phyloP scores from a whole-genome alignment of 2,329 filamentous ascomycete genomes.

The Nemania diffusa region DNA sequence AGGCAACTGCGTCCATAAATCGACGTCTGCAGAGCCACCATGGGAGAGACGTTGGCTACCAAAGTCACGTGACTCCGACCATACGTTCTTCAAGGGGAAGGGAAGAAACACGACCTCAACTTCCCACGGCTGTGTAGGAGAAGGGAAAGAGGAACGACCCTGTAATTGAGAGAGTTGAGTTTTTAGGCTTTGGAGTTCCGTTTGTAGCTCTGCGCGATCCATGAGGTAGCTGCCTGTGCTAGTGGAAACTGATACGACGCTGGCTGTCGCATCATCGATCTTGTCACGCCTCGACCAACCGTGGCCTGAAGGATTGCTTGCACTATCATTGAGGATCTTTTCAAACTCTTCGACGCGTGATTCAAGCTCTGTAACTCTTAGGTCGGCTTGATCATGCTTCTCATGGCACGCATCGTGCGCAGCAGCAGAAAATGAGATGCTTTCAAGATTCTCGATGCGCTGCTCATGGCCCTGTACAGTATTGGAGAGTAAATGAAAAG shows the following conservation, averaged over 20 bases:
- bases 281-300: slow-evolving; percentile 51
- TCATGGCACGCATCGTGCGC: slow-evolving; percentile 77
- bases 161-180: slow-evolving; percentile 67
- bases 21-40: slow-evolving; percentile 49
- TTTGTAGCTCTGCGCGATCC: slow-evolving; percentile 60
- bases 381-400: slow-evolving; percentile 72
- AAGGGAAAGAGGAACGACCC: slow-evolving; percentile 65
- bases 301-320: slow-evolving; percentile 53
- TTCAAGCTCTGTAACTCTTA: slow-evolving; percentile 76
- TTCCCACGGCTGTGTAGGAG: slow-evolving; percentile 72
- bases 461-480: slow-evolving; percentile 70
- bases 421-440: slow-evolving; percentile 71
- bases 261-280: slow-evolving; percentile 58
- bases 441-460: slow-evolving; percentile 76
- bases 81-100: slow-evolving; percentile 69
- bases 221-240: slow-evolving; percentile 52
- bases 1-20: slow-evolving; percentile 67
- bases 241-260: slow-evolving; percentile 60
- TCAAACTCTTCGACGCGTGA: slow-evolving; percentile 69
- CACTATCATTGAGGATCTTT: slow-evolving; percentile 61
- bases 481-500: slow-evolving; percentile 59
- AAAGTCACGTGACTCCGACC: slow-evolving; percentile 63
- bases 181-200: slow-evolving; percentile 61
- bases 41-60: slow-evolving; percentile 49
- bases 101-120: slow-evolving; percentile 81